These are phyloP conservation scores for Suhomyces kilbournensis DNA, from an alignment of 805 yeast genomes.

Conservation along the genomic window DNA sequence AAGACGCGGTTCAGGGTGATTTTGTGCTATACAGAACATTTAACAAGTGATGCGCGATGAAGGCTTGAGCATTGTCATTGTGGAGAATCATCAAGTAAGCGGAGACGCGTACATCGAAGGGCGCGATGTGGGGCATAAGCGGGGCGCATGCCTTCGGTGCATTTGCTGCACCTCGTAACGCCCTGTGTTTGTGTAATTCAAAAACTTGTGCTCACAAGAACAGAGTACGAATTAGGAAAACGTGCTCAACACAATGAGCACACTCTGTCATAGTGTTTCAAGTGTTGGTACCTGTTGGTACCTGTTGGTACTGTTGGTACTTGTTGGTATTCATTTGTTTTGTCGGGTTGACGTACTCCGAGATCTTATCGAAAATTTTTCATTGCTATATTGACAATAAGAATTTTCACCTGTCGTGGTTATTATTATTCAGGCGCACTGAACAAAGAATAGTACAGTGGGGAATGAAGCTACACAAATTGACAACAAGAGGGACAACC, in stretches of 20 bases:
- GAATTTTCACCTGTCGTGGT: not conserved
- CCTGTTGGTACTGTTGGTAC: too few species aligned
- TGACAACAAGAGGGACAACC: not conserved
- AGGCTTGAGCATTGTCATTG: not conserved
- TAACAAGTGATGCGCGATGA: not conserved
- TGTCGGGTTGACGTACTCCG: not conserved
- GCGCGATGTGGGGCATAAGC: slow-evolving; percentile 1
- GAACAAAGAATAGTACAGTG: not conserved
- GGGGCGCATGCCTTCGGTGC: not conserved
- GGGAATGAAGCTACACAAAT: not conserved
- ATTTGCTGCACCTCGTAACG: not conserved
- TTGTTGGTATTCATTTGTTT: too few species aligned
- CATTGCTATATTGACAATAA: not conserved
- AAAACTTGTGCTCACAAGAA: too few species aligned
- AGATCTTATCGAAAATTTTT: not conserved
- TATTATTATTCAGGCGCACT: not conserved
- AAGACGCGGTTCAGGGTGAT: not conserved
- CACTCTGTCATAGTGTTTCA: too few species aligned
- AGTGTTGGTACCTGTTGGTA: too few species aligned
- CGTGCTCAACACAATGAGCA: too few species aligned
- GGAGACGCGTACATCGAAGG: not conserved
- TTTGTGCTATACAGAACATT: not conserved
- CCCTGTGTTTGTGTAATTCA: not conserved
- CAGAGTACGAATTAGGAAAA: too few species aligned
- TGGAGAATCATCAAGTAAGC: not conserved